A percentile compares a stretch with the other conserved stretches of the same genome.
These are phyloP conservation scores for Senna tora DNA, from an alignment of 306 rosid genomes.

Conservation along the genomic window DNA sequence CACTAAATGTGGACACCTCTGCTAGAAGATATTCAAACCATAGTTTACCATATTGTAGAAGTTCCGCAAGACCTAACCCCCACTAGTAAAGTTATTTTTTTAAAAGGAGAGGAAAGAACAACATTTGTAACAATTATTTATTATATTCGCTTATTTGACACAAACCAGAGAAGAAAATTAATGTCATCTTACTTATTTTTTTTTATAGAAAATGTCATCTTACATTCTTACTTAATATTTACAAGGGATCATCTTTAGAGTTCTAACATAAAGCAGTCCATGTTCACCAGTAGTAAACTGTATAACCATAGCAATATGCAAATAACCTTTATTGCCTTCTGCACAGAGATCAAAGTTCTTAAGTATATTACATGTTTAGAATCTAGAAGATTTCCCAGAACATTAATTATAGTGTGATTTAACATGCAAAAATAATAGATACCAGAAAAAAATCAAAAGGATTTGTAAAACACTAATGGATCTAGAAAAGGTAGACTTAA, in stretches of 20 bases:
- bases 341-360: background rate
- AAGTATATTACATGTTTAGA: background rate
- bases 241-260: background rate
- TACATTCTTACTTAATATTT: background rate
- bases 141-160: constrained; percentile 6
- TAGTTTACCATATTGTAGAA: no score
- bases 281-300: background rate
- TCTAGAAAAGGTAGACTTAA: background rate
- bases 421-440: background rate
- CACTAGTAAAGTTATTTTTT: no score
- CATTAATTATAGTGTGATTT: background rate
- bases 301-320: background rate
- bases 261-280: background rate
- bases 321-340: background rate
- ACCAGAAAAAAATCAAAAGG: background rate
- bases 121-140: constrained; percentile 15
- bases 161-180: constrained; percentile 13
- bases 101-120: constrained; percentile 19
- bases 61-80: no score
- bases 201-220: background rate
- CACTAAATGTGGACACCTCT: no score
- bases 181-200: background rate
- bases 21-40: no score
- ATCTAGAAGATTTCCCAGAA: background rate
- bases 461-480: background rate